Conservation (phyloP, 176 grass and related monocot genomes). For the Canna indica region DNA sequence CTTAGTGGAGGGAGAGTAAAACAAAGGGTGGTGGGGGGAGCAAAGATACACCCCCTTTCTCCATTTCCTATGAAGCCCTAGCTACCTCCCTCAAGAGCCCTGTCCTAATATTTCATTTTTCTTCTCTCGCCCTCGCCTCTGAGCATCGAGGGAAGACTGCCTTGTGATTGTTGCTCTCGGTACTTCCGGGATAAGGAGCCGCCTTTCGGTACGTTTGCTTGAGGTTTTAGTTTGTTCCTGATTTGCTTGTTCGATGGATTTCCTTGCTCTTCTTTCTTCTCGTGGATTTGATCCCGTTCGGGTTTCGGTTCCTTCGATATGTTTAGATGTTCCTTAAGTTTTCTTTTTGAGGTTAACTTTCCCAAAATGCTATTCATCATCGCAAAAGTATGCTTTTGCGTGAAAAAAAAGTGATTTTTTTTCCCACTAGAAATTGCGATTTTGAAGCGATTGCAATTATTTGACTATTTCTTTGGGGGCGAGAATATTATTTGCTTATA, state of each 20-base stretch:
- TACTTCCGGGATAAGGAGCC: not conserved
- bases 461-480: not conserved
- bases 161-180: not conserved
- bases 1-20: not conserved
- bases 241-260: not conserved
- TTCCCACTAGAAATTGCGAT: not conserved
- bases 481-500: not conserved
- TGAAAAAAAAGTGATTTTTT: not conserved
- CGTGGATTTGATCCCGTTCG: too few species aligned
- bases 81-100: not conserved
- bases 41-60: not conserved
- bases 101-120: not conserved
- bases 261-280: not conserved
- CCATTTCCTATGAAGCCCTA: not conserved
- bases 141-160: not conserved
- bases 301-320: too few species aligned
- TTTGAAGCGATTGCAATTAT: not conserved
- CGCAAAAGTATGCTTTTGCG: not conserved
- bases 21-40: not conserved
- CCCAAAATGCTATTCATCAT: not conserved
- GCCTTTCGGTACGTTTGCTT: not conserved
- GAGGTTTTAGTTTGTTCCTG: not conserved
- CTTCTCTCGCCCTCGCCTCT: not conserved
- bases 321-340: not conserved
- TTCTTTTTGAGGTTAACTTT: not conserved